Conservation (phyloP, 768 basidiomycete genomes). For the Hemileccinum impolitum region DNA sequence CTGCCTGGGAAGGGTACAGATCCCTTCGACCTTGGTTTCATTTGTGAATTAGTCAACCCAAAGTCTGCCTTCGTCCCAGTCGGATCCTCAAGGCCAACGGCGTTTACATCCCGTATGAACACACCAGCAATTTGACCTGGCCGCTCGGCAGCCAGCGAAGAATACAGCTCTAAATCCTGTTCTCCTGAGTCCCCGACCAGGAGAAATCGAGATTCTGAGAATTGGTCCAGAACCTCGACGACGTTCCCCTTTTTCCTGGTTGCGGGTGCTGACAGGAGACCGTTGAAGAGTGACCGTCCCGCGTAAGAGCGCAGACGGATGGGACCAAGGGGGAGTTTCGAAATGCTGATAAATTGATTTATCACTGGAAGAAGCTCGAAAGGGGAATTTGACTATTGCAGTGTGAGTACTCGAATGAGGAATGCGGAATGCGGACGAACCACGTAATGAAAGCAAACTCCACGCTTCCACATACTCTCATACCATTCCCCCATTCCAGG, state of each 20-base stretch:
- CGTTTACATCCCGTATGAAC: constrained; percentile 76
- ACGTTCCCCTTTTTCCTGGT: constrained; percentile 80
- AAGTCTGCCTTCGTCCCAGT: constrained; percentile 41
- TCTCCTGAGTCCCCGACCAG: constrained; percentile 93
- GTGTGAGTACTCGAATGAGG: constrained; percentile 1
- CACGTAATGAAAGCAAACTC: constrained; percentile 85
- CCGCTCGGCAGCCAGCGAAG: constrained; percentile 65
- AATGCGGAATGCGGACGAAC: constrained; percentile 42
- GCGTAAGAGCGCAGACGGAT: constrained; percentile 83
- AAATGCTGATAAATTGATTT: constrained; percentile 67
- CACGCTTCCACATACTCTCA: constrained; percentile 58
- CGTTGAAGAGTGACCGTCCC: constrained; percentile 77
- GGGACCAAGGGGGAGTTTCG: constrained; percentile 70
- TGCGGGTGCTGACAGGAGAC: constrained; percentile 78
- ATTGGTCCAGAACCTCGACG: constrained; percentile 71
- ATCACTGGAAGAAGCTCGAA: constrained; percentile 80
- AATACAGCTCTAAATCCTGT: constrained; percentile 91
- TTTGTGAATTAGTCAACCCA: constrained; percentile 3
- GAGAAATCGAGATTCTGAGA: constrained; percentile 73
- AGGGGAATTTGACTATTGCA: constrained; percentile 79
- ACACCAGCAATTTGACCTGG: constrained; percentile 71
- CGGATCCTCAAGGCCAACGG: constrained; percentile 52
- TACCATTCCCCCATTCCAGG: constrained; percentile 86
- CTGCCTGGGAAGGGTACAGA: constrained; percentile 3
- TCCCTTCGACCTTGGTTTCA: constrained; percentile 5